These are phyloP conservation scores for Hansenula anomala DNA, from an alignment of 1,139 yeast species.

Conservation along the genomic window DNA sequence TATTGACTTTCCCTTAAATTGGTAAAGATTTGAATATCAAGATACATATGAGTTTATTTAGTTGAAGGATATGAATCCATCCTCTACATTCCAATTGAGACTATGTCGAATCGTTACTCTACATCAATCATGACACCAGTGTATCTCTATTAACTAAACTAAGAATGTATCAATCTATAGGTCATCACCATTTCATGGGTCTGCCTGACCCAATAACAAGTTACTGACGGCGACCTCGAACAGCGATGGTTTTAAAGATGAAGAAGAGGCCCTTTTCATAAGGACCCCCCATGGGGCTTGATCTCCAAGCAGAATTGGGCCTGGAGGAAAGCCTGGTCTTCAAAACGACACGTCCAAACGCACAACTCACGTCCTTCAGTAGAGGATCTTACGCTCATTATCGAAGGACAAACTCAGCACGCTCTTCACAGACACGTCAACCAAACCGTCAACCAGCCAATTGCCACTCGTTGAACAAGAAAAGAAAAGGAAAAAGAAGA, in stretches of 20 bases:
- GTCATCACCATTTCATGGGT: conserved; percentile 92
- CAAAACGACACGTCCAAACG: too few relatives aligned
- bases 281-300: not conserved
- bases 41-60: too few relatives aligned
- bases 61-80: too few relatives aligned
- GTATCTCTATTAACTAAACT: too few relatives aligned
- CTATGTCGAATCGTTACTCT: too few relatives aligned
- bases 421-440: too few relatives aligned
- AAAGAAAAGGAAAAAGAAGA: not conserved
- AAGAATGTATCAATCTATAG: conserved; percentile 73
- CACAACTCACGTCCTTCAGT: too few relatives aligned
- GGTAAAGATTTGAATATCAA: too few relatives aligned
- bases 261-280: conserved; percentile 15
- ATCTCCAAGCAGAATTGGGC: not conserved
- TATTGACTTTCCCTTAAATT: too few relatives aligned
- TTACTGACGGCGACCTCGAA: conserved; percentile 72
- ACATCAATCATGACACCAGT: too few relatives aligned
- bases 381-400: too few relatives aligned
- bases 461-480: not conserved
- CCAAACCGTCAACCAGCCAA: not conserved
- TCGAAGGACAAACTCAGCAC: too few relatives aligned
- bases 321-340: not conserved
- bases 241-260: conserved; percentile 91
- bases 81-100: not conserved
- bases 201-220: conserved; percentile 34